Percentiles rank a stretch among this genome's conserved stretches.
phyloP scores from a whole-genome alignment of 768 basidiomycete species.

The Amylocystis lapponica region DNA sequence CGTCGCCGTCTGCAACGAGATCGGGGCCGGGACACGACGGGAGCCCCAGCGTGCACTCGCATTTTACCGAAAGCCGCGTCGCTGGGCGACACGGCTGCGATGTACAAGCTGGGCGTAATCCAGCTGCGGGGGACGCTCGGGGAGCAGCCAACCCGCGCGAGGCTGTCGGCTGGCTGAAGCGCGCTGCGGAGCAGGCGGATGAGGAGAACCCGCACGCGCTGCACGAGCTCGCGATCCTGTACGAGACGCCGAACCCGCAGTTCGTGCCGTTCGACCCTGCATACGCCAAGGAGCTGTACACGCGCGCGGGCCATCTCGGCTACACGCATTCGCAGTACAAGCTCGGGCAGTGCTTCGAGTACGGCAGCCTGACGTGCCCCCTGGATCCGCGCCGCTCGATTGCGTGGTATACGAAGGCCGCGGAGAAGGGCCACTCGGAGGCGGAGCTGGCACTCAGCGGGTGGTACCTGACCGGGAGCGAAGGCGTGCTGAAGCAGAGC shows the following conservation, averaged over 20 bases:
- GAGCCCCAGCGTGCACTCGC: conserved; percentile 87
- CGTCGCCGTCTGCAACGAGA: conserved; percentile 97
- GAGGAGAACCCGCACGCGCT: conserved; percentile 97
- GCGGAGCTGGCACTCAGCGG: conserved; percentile 95
- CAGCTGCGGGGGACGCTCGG: conserved; percentile 79
- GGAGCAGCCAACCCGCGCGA: conserved; percentile 86
- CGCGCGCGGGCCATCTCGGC: conserved; percentile 87
- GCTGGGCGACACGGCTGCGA: conserved; percentile 93
- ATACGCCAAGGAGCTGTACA: conserved; percentile 81
- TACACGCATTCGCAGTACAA: conserved; percentile 94
- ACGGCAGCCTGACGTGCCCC: conserved; percentile 81
- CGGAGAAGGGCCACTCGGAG: conserved; percentile 92
- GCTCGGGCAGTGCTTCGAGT: conserved; percentile 93
- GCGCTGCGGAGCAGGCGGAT: conserved; percentile 96
- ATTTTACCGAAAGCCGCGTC: conserved; percentile 95
- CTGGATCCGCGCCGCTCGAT: conserved; percentile 93
- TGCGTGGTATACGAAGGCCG: conserved; percentile 98
- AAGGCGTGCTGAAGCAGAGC: conserved; percentile 94
- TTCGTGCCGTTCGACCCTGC: conserved; percentile 75
- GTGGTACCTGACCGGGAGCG: conserved; percentile 96
- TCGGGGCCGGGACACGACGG: conserved; percentile 90
- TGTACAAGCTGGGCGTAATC: conserved; percentile 99
- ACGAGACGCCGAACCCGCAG: conserved; percentile 63
- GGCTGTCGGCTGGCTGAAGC: conserved; percentile 89
- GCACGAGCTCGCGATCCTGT: conserved; percentile 87